These are phyloP conservation scores for Silene conica DNA, from an alignment of 148 eudicot genomes.

Conservation along the genomic window DNA sequence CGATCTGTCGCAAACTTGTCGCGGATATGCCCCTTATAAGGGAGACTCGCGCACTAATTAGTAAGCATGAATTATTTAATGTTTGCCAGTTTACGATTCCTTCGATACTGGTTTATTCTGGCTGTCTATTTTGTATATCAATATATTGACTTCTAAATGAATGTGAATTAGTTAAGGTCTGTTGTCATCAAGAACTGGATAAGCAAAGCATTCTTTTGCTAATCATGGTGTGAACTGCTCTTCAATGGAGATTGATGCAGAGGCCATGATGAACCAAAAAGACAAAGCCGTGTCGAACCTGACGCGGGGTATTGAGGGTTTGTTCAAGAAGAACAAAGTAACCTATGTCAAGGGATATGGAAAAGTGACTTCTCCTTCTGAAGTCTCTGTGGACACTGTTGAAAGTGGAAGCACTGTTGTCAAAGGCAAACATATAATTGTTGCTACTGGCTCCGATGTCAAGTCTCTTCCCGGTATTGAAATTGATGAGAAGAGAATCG, in stretches of 20 bases:
- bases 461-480: conserved; percentile 78
- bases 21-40: too few relatives aligned
- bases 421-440: conserved; percentile 75
- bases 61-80: too few relatives aligned
- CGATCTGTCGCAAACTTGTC: too few relatives aligned
- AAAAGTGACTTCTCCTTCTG: conserved; percentile 68
- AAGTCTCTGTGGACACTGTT: conserved; percentile 69
- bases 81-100: too few relatives aligned
- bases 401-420: conserved; percentile 71
- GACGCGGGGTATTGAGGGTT: conserved; percentile 82
- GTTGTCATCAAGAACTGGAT: too few relatives aligned
- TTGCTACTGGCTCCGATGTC: conserved; percentile 95
- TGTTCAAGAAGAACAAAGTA: conserved; percentile 93
- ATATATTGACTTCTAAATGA: too few relatives aligned
- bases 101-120: too few relatives aligned
- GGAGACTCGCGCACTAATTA: too few relatives aligned
- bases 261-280: conserved; percentile 88
- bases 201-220: conserved; percentile 76
- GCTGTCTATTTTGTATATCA: too few relatives aligned
- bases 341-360: conserved; percentile 89
- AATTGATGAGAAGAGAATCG: conserved; percentile 85
- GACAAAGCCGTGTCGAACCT: conserved; percentile 71
- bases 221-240: conserved; percentile 68
- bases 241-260: conserved; percentile 70
- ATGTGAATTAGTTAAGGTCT: too few relatives aligned